Base-by-base conservation (phyloP, 352 stramenopile genomes). In the Phytopythium sindhum region DNA sequence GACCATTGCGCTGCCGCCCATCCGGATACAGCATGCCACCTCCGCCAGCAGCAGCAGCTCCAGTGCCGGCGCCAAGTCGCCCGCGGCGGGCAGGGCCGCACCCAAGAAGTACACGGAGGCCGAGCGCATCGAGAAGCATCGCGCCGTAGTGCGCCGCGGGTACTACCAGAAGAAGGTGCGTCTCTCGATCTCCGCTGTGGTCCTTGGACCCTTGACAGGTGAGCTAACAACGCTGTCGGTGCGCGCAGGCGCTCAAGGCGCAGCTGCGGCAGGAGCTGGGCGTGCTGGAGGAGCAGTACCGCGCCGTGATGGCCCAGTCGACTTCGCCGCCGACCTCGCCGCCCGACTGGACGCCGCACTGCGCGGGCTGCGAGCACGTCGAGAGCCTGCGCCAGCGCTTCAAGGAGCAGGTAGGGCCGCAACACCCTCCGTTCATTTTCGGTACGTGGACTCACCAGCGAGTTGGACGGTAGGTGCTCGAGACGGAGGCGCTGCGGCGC, bases 111-210 rank as follows among this genome's bases (percentile, higher is more conserved):
- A 62, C 37, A 63, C 45, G 31, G 66, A 77, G 33, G 66, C 57
- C 15, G 60, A 62, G 35, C 70, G 70, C n/a, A 66, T 74, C 39
- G 63, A 61, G 51, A 77, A 69, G 51, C 70, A 77, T 42, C 66
- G 70, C 9, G 63, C 72, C 39, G 63, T 77, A 15, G 70, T 77
- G 44, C 70, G 72, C 15, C 60, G 70, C 19, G 61, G 61, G 15
- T 74, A 77, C 63, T 77, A 77, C 63, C 63, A 76, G 56, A 76
- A 76, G 50, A 63, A 71, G 60, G 66, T 76, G 31, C 48, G 28
- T 42, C 50, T 42, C 50, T n/a, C 28, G 10, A 4, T 23, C n/a
- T 31, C n/a, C 9, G 24, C 44, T 1, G 7, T 5, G 23, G 47
- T 15, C 7, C 47, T 31, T 53, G 47, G 17, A 15, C n/a, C 42